Conservation (phyloP, 371 early-diverging fungal species). For the Apophysomyces elegans region DNA sequence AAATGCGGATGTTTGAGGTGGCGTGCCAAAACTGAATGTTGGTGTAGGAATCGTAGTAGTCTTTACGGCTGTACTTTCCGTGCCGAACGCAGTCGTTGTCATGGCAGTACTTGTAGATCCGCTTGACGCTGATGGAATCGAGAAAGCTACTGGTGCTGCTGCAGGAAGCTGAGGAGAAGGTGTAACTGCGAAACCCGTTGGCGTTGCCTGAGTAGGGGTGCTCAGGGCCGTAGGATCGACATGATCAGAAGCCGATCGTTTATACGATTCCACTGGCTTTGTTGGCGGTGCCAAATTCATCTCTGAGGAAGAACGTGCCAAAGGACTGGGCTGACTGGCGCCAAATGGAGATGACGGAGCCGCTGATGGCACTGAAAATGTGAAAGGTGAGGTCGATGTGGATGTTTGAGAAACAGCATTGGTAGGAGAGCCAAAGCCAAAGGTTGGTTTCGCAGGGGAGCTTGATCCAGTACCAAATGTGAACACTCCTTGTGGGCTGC, state of each 20-base stretch:
- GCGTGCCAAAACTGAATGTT: conserved; percentile 17
- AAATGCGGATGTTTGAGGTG: background rate
- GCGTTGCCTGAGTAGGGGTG: background rate
- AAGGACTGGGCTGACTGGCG: background rate
- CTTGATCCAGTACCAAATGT: conserved; percentile 10
- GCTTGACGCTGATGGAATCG: conserved; percentile 3
- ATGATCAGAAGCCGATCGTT: conserved; percentile 8
- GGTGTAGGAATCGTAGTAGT: conserved; percentile 6
- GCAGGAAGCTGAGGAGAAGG: conserved; percentile 5
- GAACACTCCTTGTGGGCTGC: conserved; percentile 12
- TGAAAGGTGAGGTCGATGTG: background rate
- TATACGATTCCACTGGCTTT: conserved; percentile 3
- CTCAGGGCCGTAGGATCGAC: background rate
- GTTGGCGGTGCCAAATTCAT: background rate
- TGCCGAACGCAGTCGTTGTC: conserved; percentile 2
- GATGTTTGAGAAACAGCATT: background rate
- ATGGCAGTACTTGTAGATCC: conserved; percentile 7
- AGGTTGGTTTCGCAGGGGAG: conserved; percentile 3
- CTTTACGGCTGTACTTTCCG: background rate
- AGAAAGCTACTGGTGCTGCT: background rate
- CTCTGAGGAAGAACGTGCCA: background rate
- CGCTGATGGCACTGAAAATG: conserved; percentile 2
- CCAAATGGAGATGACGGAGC: background rate
- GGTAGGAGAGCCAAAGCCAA: conserved; percentile 2
- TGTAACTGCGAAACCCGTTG: background rate